These are phyloP conservation scores for Metschnikowia koreensis DNA, from an alignment of 805 yeast genomes.

Conservation along the genomic window DNA sequence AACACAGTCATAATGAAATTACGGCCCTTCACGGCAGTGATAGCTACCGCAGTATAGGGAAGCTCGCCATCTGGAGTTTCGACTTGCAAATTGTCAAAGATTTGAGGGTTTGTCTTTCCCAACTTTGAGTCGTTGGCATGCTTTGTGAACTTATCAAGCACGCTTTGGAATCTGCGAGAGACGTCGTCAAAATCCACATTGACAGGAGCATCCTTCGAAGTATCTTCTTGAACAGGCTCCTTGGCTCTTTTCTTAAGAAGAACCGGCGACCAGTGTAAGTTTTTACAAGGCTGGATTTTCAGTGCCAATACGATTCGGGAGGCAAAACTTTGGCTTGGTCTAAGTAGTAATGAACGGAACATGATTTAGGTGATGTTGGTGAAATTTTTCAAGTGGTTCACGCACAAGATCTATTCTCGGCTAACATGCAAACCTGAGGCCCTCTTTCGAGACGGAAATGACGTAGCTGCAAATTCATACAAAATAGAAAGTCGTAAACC, in stretches of 20 bases:
- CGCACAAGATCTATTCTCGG: not conserved
- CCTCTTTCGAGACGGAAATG: not conserved
- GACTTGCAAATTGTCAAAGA: conserved; percentile 61
- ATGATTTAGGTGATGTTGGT: not conserved
- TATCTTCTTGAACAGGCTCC: conserved; percentile 10
- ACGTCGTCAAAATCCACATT: conserved; percentile 33
- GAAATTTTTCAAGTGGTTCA: not conserved
- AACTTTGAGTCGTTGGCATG: conserved; percentile 60
- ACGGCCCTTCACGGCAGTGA: conserved; percentile 68
- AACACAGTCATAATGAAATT: conserved; percentile 76
- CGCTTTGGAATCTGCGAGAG: conserved; percentile 43
- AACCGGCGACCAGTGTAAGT: conserved; percentile 7
- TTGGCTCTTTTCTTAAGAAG: conserved; percentile 16
- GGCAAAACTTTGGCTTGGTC: not conserved
- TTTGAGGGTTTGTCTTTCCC: conserved; percentile 66
- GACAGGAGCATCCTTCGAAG: conserved; percentile 5
- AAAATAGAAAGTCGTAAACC: not conserved
- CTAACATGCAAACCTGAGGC: conserved; percentile 1
- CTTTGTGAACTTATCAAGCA: conserved; percentile 53
- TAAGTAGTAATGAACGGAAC: conserved; percentile 8
- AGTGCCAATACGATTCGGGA: not conserved
- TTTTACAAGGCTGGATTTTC: conserved; percentile 1
- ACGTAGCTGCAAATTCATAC: not conserved
- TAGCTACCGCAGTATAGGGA: conserved; percentile 64
- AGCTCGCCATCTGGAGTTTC: conserved; percentile 45